Evolutionary conservation across 768 basidiomycete species (phyloP).

Genomic region (Amanita jacksonii): DNA sequence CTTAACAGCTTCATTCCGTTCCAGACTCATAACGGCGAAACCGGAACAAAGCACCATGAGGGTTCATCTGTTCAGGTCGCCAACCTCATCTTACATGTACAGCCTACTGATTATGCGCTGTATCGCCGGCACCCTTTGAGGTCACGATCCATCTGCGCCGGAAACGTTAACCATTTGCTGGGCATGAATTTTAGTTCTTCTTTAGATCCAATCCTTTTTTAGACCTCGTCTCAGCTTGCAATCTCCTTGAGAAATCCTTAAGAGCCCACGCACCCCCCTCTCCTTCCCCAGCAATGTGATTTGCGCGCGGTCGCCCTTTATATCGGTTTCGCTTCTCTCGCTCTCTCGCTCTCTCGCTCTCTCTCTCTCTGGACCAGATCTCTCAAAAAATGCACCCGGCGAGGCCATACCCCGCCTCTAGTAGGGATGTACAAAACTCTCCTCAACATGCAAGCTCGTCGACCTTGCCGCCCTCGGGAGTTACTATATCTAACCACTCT

Average conservation of each 20-base stretch:
- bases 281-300: conserved; percentile 14
- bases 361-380: no score
- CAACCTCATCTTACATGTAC: conserved; percentile 1
- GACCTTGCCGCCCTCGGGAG: no score
- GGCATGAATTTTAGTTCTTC: conserved; percentile 22
- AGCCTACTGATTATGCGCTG: conserved; percentile 15
- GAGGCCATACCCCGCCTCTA: conserved; percentile 18
- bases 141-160: conserved; percentile 27
- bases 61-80: conserved; percentile 5
- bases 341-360: conserved; percentile 14
- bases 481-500: conserved; percentile 1
- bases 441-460: conserved; percentile 9
- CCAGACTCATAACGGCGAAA: conserved; percentile 3
- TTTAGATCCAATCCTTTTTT: conserved; percentile 28
- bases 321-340: conserved; percentile 10
- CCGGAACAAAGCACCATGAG: neutral
- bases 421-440: conserved; percentile 16
- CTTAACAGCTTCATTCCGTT: conserved; percentile 2
- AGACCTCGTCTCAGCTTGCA: conserved; percentile 20
- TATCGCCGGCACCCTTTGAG: conserved; percentile 19
- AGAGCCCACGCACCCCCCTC: no score
- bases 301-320: conserved; percentile 21
- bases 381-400: conserved; percentile 17
- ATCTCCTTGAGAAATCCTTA: conserved; percentile 21
- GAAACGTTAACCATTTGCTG: conserved; percentile 28